Evolutionary conservation across 345 rosid species (phyloP), one percentile per base, ranked within the genome.

Genomic region (Brassica rapa): DNA sequence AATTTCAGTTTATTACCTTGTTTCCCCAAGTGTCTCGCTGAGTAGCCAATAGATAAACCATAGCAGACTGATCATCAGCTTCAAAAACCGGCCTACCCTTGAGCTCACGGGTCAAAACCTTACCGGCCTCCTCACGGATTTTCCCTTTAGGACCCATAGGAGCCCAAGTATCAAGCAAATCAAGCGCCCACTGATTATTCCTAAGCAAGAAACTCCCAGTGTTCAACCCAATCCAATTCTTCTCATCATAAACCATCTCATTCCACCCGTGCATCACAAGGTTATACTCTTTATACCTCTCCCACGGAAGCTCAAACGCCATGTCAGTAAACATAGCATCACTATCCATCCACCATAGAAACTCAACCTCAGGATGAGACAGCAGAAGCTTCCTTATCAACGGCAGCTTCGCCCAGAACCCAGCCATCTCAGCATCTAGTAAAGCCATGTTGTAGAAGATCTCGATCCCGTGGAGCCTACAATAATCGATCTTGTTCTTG

Each of bases 401-500:
- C 0, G 93, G 91, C 2, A 90, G 82, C 80, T 86, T 90, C 1
- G 90, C 90, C 96, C 91, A 90, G 27, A 25, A 25, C 27, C 27
- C 27, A 25, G 27, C 27, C 27, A 25, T 25, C 27, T 25, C 27
- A 3, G 27, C 27, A 25, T 25, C 27, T 3, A 90, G 82, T 30
- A 87, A 62, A 27, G 89, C 93, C 91, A 89, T 87, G 11, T 86
- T 89, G 70, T 91, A 89, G 66, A 91, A 89, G 41, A 91, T 85
- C 81, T 89, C 90, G 19, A 89, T 84, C 65, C 87, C 88, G 35
- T 88, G 96, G 37, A 91, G 16, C 72, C 96, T 78, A 64, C 96
- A 91, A 37, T 91, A 91, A 82, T 91, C 96, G 29, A 91, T 86
- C 86, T 91, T 89, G 89, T 89, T 91, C 85, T 91, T 91, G 32